Evolutionary conservation across 495 filamentous ascomycete genomes (phyloP), one percentile per base, ranked within the genome.

Genomic region (Lepraria neglecta): DNA sequence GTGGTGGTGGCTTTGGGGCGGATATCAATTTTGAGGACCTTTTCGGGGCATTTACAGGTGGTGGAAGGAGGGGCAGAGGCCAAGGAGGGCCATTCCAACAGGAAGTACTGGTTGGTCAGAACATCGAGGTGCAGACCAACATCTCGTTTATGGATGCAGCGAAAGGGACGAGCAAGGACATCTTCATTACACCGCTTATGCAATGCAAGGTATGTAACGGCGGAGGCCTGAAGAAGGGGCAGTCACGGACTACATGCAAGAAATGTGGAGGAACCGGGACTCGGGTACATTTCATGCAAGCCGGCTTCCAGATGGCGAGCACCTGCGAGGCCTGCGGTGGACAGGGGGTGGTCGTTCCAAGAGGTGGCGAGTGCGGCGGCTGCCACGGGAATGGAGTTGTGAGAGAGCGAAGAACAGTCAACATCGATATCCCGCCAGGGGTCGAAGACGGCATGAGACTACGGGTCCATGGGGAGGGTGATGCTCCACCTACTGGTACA

Each of bases 111-210:
- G 84, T 95, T 31, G 94, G 94, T 47, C 89, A 96, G 54, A 87
- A 94, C 73, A 96, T 98, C 67, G 91, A 97, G 71, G 89, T 96
- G 28, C 90, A 96, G 74, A 86, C 87, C 54, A 90, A 81, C 68
- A 88, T 98, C 64, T 89, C 88, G 1, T 98, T 98, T 72, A 90
- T 91, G 87, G 95, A 98, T 64, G 91, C 94, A 6, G 94, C 94
- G 19, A 96, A 92, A 74, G 94, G 94, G 12, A 83, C 83, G 27
- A 82, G 72, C 55, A 89, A 92, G 72, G 84, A 88, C 24, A 89
- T 98, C 44, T 79, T 74, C 61, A 87, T 95, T 63, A 85, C 84
- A 9, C 91, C 94, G 11, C 71, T 94, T 60, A 80, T 84, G 6
- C 77, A 85, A 62, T 98, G 94, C 67, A 81, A 82, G 60, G 92